phyloP scores from a whole-genome alignment of 2,329 filamentous ascomycete species.

The Plenodomus biglobosus region DNA sequence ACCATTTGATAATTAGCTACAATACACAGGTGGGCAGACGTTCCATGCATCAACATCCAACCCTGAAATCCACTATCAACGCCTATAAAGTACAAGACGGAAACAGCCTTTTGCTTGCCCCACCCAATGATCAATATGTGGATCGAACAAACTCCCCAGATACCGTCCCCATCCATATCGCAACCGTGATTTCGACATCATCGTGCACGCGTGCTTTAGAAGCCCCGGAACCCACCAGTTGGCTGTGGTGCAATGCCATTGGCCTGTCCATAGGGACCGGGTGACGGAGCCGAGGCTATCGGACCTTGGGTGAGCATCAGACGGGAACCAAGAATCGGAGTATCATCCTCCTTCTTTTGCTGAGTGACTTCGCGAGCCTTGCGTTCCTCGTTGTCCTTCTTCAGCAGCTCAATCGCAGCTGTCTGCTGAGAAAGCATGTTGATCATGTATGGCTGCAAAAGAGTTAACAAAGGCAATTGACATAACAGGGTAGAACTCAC shows the following conservation, averaged over 20 bases:
- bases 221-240: slow-evolving; percentile 62
- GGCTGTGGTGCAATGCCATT: slow-evolving; percentile 90
- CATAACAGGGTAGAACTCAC: slow-evolving; percentile 26
- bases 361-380: slow-evolving; percentile 72
- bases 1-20: slow-evolving; percentile 21
- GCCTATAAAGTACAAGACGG: slow-evolving; percentile 33
- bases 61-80: slow-evolving; percentile 26
- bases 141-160: slow-evolving; percentile 12
- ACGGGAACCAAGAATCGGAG: slow-evolving; percentile 86
- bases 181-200: not conserved
- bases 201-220: slow-evolving; percentile 24
- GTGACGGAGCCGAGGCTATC: slow-evolving; percentile 57
- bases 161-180: not conserved
- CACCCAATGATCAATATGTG: slow-evolving; percentile 30
- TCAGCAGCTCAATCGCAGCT: slow-evolving; percentile 77
- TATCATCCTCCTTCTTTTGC: slow-evolving; percentile 88
- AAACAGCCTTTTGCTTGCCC: slow-evolving; percentile 31
- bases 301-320: slow-evolving; percentile 97
- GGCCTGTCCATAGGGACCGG: slow-evolving; percentile 72
- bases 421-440: slow-evolving; percentile 94
- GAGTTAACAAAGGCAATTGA: slow-evolving; percentile 1
- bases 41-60: slow-evolving; percentile 20
- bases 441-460: slow-evolving; percentile 83
- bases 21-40: slow-evolving; percentile 28
- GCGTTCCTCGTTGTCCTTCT: slow-evolving; percentile 94